Conservation (phyloP, 1,139 yeast genomes). For the Hanseniaspora sp. region DNA sequence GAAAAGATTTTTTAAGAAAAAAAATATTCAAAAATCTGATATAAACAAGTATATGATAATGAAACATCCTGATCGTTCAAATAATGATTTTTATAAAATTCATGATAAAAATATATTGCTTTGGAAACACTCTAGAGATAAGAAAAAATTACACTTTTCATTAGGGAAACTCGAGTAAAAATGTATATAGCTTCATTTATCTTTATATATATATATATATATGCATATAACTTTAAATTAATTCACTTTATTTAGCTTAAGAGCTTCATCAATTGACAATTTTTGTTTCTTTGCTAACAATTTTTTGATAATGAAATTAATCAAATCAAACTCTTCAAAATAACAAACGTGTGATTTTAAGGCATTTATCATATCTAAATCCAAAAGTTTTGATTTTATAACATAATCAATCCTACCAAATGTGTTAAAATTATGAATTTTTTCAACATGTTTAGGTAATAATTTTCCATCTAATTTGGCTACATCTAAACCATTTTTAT, state of each 20-base stretch:
- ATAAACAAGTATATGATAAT: background rate
- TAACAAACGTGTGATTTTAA: constrained; percentile 80
- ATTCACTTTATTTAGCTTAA: background rate
- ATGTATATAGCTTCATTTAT: background rate
- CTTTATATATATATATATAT: no score
- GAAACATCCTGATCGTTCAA: background rate
- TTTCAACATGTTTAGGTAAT: constrained; percentile 32
- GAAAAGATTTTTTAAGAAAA: background rate
- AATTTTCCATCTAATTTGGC: constrained; percentile 18
- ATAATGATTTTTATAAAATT: constrained; percentile 6
- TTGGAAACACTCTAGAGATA: background rate
- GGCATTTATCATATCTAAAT: constrained; percentile 66
- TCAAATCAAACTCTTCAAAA: constrained; percentile 77
- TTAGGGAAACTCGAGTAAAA: background rate
- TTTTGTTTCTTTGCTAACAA: constrained; percentile 23
- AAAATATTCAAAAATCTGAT: no score
- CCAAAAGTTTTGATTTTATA: constrained; percentile 69
- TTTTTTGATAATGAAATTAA: constrained; percentile 61
- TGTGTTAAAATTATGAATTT: constrained; percentile 36
- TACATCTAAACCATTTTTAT: background rate
- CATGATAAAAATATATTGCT: constrained; percentile 1
- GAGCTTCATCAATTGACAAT: background rate
- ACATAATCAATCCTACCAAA: constrained; percentile 75
- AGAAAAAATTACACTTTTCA: background rate
- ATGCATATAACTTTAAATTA: background rate